Base-by-base conservation (phyloP, 129 eudicot species). In the Glebionis coronaria region DNA sequence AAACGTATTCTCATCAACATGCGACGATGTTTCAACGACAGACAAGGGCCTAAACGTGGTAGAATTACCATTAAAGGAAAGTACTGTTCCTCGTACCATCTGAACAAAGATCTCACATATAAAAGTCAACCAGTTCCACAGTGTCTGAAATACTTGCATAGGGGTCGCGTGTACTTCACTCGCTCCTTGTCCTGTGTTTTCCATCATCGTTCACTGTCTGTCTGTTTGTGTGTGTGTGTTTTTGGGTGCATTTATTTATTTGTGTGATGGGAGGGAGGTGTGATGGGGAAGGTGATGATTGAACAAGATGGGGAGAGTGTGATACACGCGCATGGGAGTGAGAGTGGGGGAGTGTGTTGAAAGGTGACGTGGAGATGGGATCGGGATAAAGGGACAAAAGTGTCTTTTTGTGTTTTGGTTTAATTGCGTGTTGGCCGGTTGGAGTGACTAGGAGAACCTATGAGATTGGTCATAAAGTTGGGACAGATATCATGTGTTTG, bases 71-170 rank as follows among this genome's bases (percentile, higher is more conserved):
- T 82, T 83, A 12, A 86, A 61, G 9, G 93, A 81, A 44, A 81
- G 86, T 38, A 88, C 59, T 45, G 98, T 83, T 12, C 95, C 98
- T 44, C 87, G 83, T 19, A 93, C 57, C 88, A 94, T 90, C 94
- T 94, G 99, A 57, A 82, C 74, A 18, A 94, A 94, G 97, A 89
- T 89, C 95, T 94, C 97, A 57, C 90, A 81, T 78, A 94, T 70
- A 68, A 94, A 90, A 18, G 85, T 79, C 70, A 94, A 46, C 97
- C 99, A 94, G 86, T 90, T 90, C 57, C 90, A 19, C 40, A 94
- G 80, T 44, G 99, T 75, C 68, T 80, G 73, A 97, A 97, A 93
- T 69, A 86, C 84, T 62, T 92, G 98, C 25, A 82, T 83, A 75
- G 95, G 76, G 64, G 85, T 90, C 82, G 88, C 91, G 82, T 88